Percentiles rank a stretch among this genome's conserved stretches.
These are phyloP conservation scores for Cocos nucifera DNA, from an alignment of 176 grass and related monocot species.

Conservation along the genomic window DNA sequence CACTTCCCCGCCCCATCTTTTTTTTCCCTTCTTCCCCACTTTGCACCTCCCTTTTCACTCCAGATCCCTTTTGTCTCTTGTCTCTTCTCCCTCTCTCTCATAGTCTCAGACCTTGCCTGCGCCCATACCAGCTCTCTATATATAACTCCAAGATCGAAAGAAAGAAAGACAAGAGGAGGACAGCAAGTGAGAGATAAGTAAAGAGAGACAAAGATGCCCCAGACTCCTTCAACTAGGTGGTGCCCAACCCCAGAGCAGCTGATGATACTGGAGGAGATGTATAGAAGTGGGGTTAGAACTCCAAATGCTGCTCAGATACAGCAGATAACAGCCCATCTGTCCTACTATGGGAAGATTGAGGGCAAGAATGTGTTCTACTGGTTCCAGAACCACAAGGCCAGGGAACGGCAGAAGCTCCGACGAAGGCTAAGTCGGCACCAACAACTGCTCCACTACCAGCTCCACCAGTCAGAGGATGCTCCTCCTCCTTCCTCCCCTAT, in stretches of 20 bases:
- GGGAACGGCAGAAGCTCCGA: conserved; percentile 64
- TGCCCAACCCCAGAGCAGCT: conserved; percentile 79
- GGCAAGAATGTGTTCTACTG: conserved; percentile 96
- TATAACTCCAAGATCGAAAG: conserved; percentile 21
- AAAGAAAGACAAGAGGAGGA: conserved; percentile 1
- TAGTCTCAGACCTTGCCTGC: not conserved
- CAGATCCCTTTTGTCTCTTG: conserved; percentile 13
- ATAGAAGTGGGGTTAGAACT: conserved; percentile 60
- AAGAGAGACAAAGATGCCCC: conserved; percentile 35
- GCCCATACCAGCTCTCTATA: conserved; percentile 17
- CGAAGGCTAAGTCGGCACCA: conserved; percentile 56
- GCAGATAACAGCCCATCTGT: conserved; percentile 78
- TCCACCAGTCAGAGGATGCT: not conserved
- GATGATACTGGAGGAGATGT: conserved; percentile 91
- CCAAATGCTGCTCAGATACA: conserved; percentile 82
- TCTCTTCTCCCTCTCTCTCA: conserved; percentile 19
- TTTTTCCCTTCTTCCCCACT: not conserved
- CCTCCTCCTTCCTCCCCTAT: too few species aligned
- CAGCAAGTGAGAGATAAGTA: conserved; percentile 1
- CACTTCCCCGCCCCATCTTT: conserved; percentile 2
- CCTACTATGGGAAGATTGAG: conserved; percentile 81
- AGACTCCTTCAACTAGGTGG: conserved; percentile 84
- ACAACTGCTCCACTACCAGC: conserved; percentile 19
- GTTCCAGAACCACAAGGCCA: conserved; percentile 97
- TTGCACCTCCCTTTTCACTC: conserved; percentile 11